phyloP scores from a whole-genome alignment of 257 asterid genomes.

The Striga asiatica region DNA sequence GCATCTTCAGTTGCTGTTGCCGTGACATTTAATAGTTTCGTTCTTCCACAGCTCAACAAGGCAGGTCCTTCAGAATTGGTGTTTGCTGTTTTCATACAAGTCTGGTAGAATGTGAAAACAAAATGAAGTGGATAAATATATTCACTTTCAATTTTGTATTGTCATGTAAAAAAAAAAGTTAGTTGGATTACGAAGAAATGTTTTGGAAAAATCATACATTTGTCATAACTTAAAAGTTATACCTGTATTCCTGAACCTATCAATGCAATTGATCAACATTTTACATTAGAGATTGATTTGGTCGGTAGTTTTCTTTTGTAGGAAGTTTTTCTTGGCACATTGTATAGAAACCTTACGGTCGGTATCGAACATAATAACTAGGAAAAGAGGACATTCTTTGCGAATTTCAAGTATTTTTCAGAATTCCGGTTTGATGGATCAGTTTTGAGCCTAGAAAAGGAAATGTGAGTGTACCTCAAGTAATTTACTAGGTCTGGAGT shows the following conservation, averaged over 20 bases:
- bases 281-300: no score
- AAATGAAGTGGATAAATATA: no score
- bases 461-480: neutral
- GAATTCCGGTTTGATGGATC: slow-evolving; percentile 4
- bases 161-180: neutral
- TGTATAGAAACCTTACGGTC: neutral
- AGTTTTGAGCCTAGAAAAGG: neutral
- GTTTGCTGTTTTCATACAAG: neutral
- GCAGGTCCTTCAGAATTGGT: slow-evolving; percentile 27
- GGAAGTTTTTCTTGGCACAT: neutral
- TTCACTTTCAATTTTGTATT: neutral
- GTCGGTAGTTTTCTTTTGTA: neutral
- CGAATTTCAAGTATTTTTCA: neutral
- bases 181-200: neutral
- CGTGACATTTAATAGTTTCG: slow-evolving; percentile 48
- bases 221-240: no score
- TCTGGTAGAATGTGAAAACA: no score
- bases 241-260: no score
- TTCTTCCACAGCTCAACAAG: slow-evolving; percentile 67
- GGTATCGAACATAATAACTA: neutral
- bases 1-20: slow-evolving; percentile 68
- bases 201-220: neutral
- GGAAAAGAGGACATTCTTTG: neutral
- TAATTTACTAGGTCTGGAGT: neutral
- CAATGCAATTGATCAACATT: neutral